phyloP scores from a whole-genome alignment of 495 filamentous ascomycete species.

The Hypoxylon crocopeplum region DNA sequence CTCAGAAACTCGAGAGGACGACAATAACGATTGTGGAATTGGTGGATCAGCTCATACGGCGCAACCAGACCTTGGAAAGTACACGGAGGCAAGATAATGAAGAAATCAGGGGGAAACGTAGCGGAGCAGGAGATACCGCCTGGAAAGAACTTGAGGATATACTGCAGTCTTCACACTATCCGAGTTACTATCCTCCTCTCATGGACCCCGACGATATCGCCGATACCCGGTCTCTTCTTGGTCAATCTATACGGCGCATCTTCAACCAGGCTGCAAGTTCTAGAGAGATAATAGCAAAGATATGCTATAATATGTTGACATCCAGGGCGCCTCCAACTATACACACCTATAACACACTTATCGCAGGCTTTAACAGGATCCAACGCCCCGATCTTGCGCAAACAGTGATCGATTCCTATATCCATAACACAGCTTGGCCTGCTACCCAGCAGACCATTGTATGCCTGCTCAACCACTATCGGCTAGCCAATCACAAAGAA shows the following conservation, averaged over 20 bases:
- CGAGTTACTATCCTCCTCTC: conserved; percentile 41
- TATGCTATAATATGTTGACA: conserved; percentile 72
- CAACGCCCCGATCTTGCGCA: conserved; percentile 58
- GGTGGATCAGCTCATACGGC: conserved; percentile 36
- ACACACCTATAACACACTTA: conserved; percentile 70
- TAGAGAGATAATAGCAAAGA: conserved; percentile 56
- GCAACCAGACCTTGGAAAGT: not conserved
- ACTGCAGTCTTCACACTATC: conserved; percentile 36
- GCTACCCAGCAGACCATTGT: conserved; percentile 62
- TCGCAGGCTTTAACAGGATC: conserved; percentile 62
- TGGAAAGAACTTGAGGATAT: conserved; percentile 19
- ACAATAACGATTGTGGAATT: conserved; percentile 34
- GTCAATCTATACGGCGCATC: conserved; percentile 44
- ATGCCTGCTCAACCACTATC: conserved; percentile 63
- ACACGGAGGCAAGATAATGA: conserved; percentile 6
- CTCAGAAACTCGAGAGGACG: conserved; percentile 31
- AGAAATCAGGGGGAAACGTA: not conserved
- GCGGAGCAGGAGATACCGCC: not conserved
- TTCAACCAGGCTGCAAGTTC: conserved; percentile 31
- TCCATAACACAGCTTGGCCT: conserved; percentile 54
- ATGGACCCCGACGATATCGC: conserved; percentile 16
- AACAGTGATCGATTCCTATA: conserved; percentile 58
- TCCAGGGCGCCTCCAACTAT: conserved; percentile 63
- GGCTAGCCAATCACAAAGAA: conserved; percentile 42
- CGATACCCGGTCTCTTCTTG: conserved; percentile 35